These are phyloP conservation scores for Ashbya aceris DNA, from an alignment of 1,139 yeast species.

Conservation along the genomic window DNA sequence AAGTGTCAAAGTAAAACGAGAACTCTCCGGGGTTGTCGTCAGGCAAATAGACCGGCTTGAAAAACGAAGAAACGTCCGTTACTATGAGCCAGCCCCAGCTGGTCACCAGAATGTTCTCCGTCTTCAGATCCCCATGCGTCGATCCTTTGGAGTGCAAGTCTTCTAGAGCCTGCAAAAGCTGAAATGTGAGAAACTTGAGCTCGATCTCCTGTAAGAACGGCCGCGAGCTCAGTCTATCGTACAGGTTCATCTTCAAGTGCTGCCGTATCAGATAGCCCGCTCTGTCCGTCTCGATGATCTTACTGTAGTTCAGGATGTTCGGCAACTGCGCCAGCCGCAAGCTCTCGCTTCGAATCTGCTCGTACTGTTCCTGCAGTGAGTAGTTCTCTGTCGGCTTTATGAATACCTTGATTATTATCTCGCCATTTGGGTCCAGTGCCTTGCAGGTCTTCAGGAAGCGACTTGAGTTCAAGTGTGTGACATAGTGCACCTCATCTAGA, in stretches of 20 bases:
- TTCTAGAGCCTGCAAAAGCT: constrained; percentile 52
- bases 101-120: constrained; percentile 80
- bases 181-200: constrained; percentile 77
- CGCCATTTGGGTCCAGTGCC: constrained; percentile 61
- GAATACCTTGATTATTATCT: constrained; percentile 68
- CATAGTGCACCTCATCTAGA: constrained; percentile 62
- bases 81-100: constrained; percentile 84
- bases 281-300: constrained; percentile 76
- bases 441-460: constrained; percentile 80
- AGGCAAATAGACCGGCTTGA: constrained; percentile 77
- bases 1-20: constrained; percentile 84
- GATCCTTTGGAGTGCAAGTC: constrained; percentile 56
- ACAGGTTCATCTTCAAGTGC: constrained; percentile 63
- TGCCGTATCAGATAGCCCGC: constrained; percentile 89
- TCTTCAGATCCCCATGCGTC: constrained; percentile 83
- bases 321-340: constrained; percentile 38
- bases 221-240: constrained; percentile 78
- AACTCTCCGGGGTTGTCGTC: constrained; percentile 94
- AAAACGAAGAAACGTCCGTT: constrained; percentile 69
- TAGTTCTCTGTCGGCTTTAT: constrained; percentile 58
- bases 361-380: constrained; percentile 22
- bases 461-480: constrained; percentile 62
- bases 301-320: constrained; percentile 62
- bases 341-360: constrained; percentile 27
- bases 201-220: constrained; percentile 81